Conservation (phyloP, 345 rosid species). For the Melastoma malabathricum region DNA sequence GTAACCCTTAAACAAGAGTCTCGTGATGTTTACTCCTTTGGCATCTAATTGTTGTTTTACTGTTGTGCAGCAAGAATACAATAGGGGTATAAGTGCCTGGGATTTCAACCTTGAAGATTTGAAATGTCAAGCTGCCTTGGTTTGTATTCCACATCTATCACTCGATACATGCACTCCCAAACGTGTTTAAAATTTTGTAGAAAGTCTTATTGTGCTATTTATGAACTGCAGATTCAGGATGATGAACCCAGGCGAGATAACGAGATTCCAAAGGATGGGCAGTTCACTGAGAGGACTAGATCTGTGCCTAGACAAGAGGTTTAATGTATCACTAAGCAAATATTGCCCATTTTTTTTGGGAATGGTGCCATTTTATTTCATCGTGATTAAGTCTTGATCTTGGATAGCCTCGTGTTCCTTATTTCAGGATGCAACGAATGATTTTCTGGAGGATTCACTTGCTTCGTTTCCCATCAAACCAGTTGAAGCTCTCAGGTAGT, state of each 20-base stretch:
- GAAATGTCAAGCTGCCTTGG: constrained; percentile 86
- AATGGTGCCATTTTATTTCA: neutral
- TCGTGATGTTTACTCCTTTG: no score
- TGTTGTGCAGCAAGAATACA: constrained; percentile 80
- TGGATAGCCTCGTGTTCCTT: constrained; percentile 5
- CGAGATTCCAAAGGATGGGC: constrained; percentile 19
- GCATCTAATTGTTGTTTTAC: neutral
- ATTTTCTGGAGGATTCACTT: constrained; percentile 68
- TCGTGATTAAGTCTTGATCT: constrained; percentile 1
- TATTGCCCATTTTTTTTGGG: no score
- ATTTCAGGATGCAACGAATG: constrained; percentile 9
- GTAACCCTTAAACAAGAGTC: no score
- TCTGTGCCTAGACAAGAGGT: constrained; percentile 58
- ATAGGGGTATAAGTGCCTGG: constrained; percentile 93
- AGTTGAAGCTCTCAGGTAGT: constrained; percentile 32
- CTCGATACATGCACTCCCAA: no score
- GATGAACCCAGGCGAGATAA: constrained; percentile 27
- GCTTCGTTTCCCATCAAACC: constrained; percentile 75
- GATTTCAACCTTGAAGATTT: constrained; percentile 95
- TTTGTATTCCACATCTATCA: constrained; percentile 21
- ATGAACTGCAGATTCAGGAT: constrained; percentile 55
- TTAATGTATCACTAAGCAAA: neutral
- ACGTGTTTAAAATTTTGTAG: no score
- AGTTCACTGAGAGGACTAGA: constrained; percentile 26
- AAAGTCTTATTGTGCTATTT: neutral